These are phyloP conservation scores for Calonectria hawksworthii DNA, from an alignment of 2,329 filamentous ascomycete genomes.

Conservation along the genomic window DNA sequence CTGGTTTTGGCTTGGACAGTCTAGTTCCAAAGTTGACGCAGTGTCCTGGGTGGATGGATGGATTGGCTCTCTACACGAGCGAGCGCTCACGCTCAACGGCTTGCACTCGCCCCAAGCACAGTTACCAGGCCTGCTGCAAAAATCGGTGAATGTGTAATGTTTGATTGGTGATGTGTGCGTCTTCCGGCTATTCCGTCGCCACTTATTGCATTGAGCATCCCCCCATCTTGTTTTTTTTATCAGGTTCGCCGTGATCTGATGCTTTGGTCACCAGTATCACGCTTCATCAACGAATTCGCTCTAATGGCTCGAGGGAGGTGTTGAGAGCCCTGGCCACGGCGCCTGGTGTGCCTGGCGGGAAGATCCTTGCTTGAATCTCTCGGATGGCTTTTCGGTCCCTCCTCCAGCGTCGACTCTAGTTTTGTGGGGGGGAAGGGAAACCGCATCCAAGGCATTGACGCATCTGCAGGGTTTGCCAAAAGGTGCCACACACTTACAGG, in stretches of 20 bases:
- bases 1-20: conserved; percentile 7
- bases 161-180: conserved; percentile 43
- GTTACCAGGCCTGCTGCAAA: conserved; percentile 26
- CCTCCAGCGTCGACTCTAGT: conserved; percentile 16
- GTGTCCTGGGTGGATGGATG: conserved; percentile 4
- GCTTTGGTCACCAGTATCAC: conserved; percentile 2
- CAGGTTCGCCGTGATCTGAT: not conserved
- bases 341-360: conserved; percentile 34
- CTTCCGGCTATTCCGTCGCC: conserved; percentile 23
- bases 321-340: conserved; percentile 25
- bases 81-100: conserved; percentile 21
- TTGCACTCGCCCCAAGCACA: conserved; percentile 11
- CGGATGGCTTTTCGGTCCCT: conserved; percentile 41
- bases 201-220: conserved; percentile 32
- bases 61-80: conserved; percentile 5
- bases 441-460: conserved; percentile 58
- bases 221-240: not conserved
- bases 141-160: conserved; percentile 43
- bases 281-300: not conserved
- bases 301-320: conserved; percentile 14
- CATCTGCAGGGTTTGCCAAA: conserved; percentile 50
- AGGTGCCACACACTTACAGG: conserved; percentile 34
- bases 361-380: conserved; percentile 36
- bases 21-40: conserved; percentile 18
- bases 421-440: conserved; percentile 41